Evolutionary conservation across 2,329 filamentous ascomycete species (phyloP).

Genomic region (Pseudogymnoascus sp.): DNA sequence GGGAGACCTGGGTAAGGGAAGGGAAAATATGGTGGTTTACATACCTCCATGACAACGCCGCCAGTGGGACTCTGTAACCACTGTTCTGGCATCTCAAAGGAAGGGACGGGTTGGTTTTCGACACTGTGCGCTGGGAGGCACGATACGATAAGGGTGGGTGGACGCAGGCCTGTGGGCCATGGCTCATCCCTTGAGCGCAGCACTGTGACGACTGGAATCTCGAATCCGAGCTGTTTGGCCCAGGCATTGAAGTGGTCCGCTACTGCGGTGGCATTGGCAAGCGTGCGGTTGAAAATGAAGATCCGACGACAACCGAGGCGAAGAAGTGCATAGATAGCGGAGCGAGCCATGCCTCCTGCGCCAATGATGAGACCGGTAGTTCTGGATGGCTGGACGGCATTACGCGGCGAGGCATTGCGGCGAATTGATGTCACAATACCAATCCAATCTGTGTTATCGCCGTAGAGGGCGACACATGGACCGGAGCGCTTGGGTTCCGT

Average conservation of each 20-base stretch:
- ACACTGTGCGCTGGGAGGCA: conserved; percentile 65
- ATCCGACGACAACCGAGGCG: conserved; percentile 68
- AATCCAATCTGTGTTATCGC: conserved; percentile 76
- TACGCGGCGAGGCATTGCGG: conserved; percentile 62
- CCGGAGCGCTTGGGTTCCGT: conserved; percentile 57
- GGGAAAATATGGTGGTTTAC: conserved; percentile 23
- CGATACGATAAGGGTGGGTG: conserved; percentile 65
- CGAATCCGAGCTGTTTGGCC: conserved; percentile 21
- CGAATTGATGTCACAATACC: conserved; percentile 66
- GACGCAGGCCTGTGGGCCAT: conserved; percentile 55
- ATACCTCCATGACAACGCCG: conserved; percentile 60
- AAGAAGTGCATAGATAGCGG: conserved; percentile 67
- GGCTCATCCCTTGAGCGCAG: conserved; percentile 48
- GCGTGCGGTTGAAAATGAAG: conserved; percentile 63
- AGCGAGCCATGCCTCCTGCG: conserved; percentile 66
- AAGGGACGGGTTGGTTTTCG: conserved; percentile 53
- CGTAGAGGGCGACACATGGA: conserved; percentile 62
- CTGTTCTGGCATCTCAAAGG: conserved; percentile 57
- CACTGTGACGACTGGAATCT: conserved; percentile 35
- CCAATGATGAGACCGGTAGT: conserved; percentile 54
- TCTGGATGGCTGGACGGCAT: conserved; percentile 43
- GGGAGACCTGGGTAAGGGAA: not conserved
- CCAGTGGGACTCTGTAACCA: conserved; percentile 67
- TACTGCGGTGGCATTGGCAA: conserved; percentile 55
- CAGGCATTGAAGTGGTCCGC: conserved; percentile 57